phyloP scores from a whole-genome alignment of 805 yeast genomes.

The Barnettozyma vustinii region DNA sequence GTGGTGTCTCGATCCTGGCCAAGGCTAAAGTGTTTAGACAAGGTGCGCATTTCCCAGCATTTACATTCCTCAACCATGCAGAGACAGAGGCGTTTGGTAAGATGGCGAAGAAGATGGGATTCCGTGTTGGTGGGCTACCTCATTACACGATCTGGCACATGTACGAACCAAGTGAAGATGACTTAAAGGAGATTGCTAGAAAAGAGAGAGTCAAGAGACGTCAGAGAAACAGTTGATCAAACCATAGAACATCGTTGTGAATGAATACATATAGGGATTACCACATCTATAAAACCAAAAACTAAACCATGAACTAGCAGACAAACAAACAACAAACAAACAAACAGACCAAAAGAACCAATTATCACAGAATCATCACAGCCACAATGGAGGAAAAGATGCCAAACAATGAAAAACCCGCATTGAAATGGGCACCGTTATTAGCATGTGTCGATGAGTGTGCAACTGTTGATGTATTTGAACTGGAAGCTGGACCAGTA shows the following conservation, averaged over 20 bases:
- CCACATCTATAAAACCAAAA: background rate
- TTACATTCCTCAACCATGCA: slow-evolving; percentile 78
- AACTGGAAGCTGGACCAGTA: background rate
- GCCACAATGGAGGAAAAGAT: background rate
- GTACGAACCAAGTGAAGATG: slow-evolving; percentile 85
- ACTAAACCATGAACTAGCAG: background rate
- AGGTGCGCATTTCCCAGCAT: slow-evolving; percentile 83
- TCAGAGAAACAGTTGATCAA: slow-evolving; percentile 11
- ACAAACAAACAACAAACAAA: slow-evolving; percentile 3
- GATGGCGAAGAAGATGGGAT: slow-evolving; percentile 74
- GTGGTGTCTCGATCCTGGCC: slow-evolving; percentile 79
- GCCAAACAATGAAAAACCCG: background rate
- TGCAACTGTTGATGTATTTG: background rate
- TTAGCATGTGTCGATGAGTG: background rate
- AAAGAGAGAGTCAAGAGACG: slow-evolving; percentile 64
- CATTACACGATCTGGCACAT: slow-evolving; percentile 90
- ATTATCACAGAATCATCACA: background rate
- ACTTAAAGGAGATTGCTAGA: slow-evolving; percentile 60
- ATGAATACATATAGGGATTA: background rate
- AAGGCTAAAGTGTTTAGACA: slow-evolving; percentile 69
- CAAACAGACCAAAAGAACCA: background rate
- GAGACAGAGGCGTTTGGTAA: slow-evolving; percentile 88
- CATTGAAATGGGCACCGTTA: background rate
- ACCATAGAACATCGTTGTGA: background rate
- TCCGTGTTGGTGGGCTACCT: slow-evolving; percentile 80